phyloP scores from a whole-genome alignment of 306 rosid species.

The Prinsepia uniflora region DNA sequence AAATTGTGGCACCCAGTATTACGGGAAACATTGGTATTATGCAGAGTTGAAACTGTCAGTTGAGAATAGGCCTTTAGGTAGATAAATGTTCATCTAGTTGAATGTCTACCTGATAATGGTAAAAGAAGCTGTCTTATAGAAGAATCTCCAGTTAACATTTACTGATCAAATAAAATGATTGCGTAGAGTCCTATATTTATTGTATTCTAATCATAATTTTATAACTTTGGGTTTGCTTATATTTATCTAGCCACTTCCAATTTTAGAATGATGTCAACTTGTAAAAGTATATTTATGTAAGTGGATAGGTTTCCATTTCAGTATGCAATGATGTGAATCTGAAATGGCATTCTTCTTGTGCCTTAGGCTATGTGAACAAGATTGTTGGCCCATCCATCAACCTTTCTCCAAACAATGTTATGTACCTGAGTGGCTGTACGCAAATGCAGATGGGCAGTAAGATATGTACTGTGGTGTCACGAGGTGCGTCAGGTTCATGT shows the following conservation, averaged over 20 bases:
- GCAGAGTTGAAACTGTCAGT: background rate
- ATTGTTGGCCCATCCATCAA: slow-evolving; percentile 39
- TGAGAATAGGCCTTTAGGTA: background rate
- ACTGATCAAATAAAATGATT: background rate
- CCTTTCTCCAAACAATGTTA: slow-evolving; percentile 42
- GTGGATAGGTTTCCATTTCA: background rate
- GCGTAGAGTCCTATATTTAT: background rate
- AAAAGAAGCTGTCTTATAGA: background rate
- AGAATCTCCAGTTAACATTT: background rate
- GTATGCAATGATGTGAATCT: background rate
- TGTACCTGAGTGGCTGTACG: slow-evolving; percentile 41
- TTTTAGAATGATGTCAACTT: background rate
- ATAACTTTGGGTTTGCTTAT: background rate
- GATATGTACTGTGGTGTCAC: slow-evolving; percentile 44
- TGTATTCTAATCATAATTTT: too few relatives aligned
- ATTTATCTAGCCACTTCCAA: background rate
- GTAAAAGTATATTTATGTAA: background rate
- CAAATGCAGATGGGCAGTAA: slow-evolving; percentile 60
- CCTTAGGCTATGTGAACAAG: slow-evolving; percentile 61
- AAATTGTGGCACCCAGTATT: background rate
- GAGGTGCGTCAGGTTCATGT: slow-evolving; percentile 39
- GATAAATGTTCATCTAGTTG: background rate
- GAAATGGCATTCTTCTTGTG: slow-evolving; percentile 28
- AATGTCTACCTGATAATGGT: background rate
- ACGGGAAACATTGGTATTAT: background rate